Percentiles rank a stretch among this genome's conserved stretches.
Conservation (phyloP, 2,329 filamentous ascomycete genomes). For the Fusarium buharicum region DNA sequence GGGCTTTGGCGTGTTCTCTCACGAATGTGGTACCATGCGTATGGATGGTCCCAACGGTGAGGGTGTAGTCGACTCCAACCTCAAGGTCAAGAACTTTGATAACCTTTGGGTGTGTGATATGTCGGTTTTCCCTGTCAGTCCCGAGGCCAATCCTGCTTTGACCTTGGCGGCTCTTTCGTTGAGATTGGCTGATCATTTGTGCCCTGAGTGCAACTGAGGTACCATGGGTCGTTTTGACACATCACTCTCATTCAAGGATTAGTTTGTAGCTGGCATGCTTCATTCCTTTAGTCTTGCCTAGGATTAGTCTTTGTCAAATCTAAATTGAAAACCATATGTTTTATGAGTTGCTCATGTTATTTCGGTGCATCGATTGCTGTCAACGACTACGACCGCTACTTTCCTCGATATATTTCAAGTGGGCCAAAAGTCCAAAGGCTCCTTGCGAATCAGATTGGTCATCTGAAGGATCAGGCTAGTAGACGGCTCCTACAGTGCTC, state of each 20-base stretch:
- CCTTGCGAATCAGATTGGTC: too few relatives aligned
- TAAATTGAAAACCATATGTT: too few relatives aligned
- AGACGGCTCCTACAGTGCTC: too few relatives aligned
- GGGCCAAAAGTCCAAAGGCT: too few relatives aligned
- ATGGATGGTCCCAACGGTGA: slow-evolving; percentile 14
- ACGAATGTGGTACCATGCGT: slow-evolving; percentile 34
- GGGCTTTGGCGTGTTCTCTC: slow-evolving; percentile 32
- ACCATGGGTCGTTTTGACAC: not conserved
- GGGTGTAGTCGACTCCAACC: slow-evolving; percentile 16
- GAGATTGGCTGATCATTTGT: slow-evolving; percentile 23
- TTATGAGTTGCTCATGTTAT: too few relatives aligned
- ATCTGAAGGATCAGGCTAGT: too few relatives aligned
- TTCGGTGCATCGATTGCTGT: too few relatives aligned
- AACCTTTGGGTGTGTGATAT: slow-evolving; percentile 34
- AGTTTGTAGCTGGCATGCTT: too few relatives aligned
- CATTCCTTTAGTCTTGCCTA: too few relatives aligned
- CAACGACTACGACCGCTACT: too few relatives aligned
- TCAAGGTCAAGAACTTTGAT: slow-evolving; percentile 22
- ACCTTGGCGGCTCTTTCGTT: slow-evolving; percentile 29
- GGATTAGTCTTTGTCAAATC: too few relatives aligned
- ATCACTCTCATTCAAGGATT: not conserved
- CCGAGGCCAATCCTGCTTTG: slow-evolving; percentile 27
- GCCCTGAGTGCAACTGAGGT: not conserved
- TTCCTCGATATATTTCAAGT: too few relatives aligned
- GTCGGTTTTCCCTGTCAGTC: slow-evolving; percentile 28